Conservation (phyloP, 106 monocot genomes). For the Dioscorea dumetorum region DNA sequence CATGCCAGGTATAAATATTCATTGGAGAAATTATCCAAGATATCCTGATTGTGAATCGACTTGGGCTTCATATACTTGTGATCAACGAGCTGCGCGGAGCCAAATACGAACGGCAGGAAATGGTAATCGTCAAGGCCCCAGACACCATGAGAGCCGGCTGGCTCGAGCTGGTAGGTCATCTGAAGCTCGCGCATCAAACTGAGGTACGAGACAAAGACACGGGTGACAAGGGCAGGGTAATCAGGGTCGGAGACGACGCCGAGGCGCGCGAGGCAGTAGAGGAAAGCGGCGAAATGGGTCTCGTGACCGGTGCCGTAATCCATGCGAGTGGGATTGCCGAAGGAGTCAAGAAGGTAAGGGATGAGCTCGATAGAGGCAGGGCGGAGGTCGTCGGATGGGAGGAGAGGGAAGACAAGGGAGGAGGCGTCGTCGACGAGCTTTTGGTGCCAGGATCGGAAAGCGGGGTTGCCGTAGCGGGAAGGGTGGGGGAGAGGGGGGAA, state of each 20-base stretch:
- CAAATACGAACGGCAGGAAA: slow-evolving; percentile 87
- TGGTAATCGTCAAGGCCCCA: slow-evolving; percentile 98
- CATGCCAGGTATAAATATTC: slow-evolving; percentile 86
- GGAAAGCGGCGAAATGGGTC: slow-evolving; percentile 85
- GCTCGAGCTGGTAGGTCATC: slow-evolving; percentile 63
- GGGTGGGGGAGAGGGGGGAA: slow-evolving; percentile 58
- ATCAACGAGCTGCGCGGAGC: slow-evolving; percentile 85
- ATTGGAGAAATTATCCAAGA: slow-evolving; percentile 72
- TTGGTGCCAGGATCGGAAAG: slow-evolving; percentile 72
- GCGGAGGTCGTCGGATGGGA: slow-evolving; percentile 13
- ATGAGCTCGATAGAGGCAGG: slow-evolving; percentile 46
- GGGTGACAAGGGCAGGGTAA: slow-evolving; percentile 55
- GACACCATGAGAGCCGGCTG: slow-evolving; percentile 91
- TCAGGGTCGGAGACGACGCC: slow-evolving; percentile 66
- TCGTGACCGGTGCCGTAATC: slow-evolving; percentile 97
- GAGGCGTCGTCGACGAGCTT: slow-evolving; percentile 22
- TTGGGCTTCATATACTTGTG: slow-evolving; percentile 99
- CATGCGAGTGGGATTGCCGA: slow-evolving; percentile 79
- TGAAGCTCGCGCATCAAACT: slow-evolving; percentile 84
- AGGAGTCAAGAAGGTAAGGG: slow-evolving; percentile 85
- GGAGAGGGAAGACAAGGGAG: slow-evolving; percentile 27
- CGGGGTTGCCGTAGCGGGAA: slow-evolving; percentile 87
- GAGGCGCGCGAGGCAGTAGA: slow-evolving; percentile 83
- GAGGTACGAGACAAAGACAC: slow-evolving; percentile 65
- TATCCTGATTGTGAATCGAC: slow-evolving; percentile 90